These are phyloP conservation scores for Dictyostelium purpureum DNA, from an alignment of 78 protist species.

Conservation along the genomic window DNA sequence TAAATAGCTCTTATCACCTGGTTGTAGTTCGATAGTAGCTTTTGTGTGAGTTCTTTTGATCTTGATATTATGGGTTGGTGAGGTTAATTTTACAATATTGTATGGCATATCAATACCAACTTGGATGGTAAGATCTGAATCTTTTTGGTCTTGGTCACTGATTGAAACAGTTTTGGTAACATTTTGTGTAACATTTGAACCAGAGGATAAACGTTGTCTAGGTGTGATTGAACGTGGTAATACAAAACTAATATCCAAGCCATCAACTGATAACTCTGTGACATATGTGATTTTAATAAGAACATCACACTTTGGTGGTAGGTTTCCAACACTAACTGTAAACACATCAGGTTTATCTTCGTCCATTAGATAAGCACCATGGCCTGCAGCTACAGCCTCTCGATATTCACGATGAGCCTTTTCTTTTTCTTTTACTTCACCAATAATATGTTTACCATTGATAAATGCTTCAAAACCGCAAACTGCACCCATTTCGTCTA, in stretches of 20 bases:
- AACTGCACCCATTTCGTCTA: constrained; percentile 92
- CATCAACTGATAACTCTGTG: constrained; percentile 80
- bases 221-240: constrained; percentile 89
- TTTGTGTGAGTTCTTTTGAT: constrained; percentile 60
- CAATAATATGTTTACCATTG: constrained; percentile 84
- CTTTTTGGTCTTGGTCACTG: background rate
- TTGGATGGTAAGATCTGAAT: constrained; percentile 10
- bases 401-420: constrained; percentile 85
- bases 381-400: constrained; percentile 82
- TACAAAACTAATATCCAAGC: constrained; percentile 67
- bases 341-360: constrained; percentile 91
- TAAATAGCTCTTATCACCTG: background rate
- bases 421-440: constrained; percentile 90
- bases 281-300: constrained; percentile 84
- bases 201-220: constrained; percentile 43
- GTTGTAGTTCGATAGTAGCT: constrained; percentile 51
- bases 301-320: constrained; percentile 83
- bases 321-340: constrained; percentile 86
- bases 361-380: constrained; percentile 90
- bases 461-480: constrained; percentile 91
- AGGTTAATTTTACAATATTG: constrained; percentile 36
- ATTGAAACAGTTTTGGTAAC: constrained; percentile 37
- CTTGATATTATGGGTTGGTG: constrained; percentile 19
- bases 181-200: constrained; percentile 32
- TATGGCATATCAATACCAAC: constrained; percentile 42